Base-by-base conservation (phyloP, 257 asterid genomes). In the Lithospermum erythrorhizon region DNA sequence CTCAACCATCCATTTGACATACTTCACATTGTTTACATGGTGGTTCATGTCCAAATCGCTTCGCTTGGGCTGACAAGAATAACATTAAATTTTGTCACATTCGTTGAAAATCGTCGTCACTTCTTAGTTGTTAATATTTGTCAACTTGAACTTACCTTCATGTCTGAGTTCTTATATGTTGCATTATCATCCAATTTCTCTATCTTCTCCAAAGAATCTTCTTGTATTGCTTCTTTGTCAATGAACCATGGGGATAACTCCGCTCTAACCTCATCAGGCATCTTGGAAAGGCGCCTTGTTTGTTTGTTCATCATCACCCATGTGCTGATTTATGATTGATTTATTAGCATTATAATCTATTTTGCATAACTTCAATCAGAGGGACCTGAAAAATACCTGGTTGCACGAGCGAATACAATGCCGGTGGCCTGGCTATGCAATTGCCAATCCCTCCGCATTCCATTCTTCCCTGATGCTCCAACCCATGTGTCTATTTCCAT, bases 21-120 rank as follows among this genome's bases (percentile, higher is more conserved):
- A 87, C 74, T 84, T 89, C 21, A 84, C 97, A 61, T 87, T 82
- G 85, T 89, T 89, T 25, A 90, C 97, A 64, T 90, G 97, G 3
- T 90, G 97, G 76, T 90, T 90, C 96, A 90, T 87, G 87, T 90
- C 97, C 80, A 90, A 61, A 75, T 90, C 97, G 69, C 86, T 80
- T 74, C 97, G 84, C 75, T 80, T 85, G 10, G 96, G 90, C 97
- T 90, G 83, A 73, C 72, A 66, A 21, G 19, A 61, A 66, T 54
- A 21, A 32, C 32, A 27, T 27, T 27, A 27, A 27, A 27, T 27
- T 5, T 27, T 27, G 32, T 27, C 32, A 27, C 6, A 27, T 27
- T 27, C 32, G 5, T 27, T 27, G 32, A 27, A 27, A 27, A 27
- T 27, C 10, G 14, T n/a, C 49, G 19, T 15, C 18, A 20, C 14